Percentiles rank a stretch among this genome's conserved stretches.
phyloP scores from a whole-genome alignment of 2,329 filamentous ascomycete genomes.

The Exophiala oligosperma region DNA sequence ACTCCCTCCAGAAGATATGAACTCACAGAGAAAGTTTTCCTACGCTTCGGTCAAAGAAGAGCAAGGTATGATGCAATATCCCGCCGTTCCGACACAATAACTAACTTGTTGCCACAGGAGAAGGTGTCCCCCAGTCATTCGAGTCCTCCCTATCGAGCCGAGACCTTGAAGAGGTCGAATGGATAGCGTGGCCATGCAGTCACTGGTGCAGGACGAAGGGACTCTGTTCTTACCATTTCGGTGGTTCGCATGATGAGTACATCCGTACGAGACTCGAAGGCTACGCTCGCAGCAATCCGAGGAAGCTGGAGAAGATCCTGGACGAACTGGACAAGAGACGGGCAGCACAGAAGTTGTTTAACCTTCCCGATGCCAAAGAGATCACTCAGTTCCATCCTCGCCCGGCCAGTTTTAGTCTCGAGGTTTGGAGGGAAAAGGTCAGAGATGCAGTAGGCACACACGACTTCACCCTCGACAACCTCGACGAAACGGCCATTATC shows the following conservation, averaged over 20 bases:
- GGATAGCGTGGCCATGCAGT: conserved; percentile 29
- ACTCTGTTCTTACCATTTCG: conserved; percentile 24
- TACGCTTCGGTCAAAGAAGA: conserved; percentile 31
- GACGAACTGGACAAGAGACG: conserved; percentile 26
- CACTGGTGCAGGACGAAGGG: conserved; percentile 28
- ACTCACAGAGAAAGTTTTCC: conserved; percentile 26
- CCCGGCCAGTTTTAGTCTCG: conserved; percentile 24
- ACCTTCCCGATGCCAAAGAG: conserved; percentile 23
- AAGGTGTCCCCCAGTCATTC: conserved; percentile 29
- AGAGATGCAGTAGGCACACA: conserved; percentile 17
- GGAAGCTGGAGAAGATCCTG: conserved; percentile 27
- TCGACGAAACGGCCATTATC: conserved; percentile 22
- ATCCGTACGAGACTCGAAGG: conserved; percentile 22
- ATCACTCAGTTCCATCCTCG: conserved; percentile 20
- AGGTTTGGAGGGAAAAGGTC: conserved; percentile 27
- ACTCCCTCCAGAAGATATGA: conserved; percentile 22
- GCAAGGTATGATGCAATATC: conserved; percentile 17
- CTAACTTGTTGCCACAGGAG: conserved; percentile 14
- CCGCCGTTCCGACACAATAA: neutral
- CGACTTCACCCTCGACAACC: conserved; percentile 5
- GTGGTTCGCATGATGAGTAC: conserved; percentile 25
- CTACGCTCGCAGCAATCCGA: conserved; percentile 25
- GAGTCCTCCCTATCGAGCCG: conserved; percentile 25
- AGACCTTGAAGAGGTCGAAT: conserved; percentile 26
- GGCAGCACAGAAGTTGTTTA: conserved; percentile 26